These are phyloP conservation scores for Geranium incanum DNA, from an alignment of 441 rosid genomes.

Conservation along the genomic window DNA sequence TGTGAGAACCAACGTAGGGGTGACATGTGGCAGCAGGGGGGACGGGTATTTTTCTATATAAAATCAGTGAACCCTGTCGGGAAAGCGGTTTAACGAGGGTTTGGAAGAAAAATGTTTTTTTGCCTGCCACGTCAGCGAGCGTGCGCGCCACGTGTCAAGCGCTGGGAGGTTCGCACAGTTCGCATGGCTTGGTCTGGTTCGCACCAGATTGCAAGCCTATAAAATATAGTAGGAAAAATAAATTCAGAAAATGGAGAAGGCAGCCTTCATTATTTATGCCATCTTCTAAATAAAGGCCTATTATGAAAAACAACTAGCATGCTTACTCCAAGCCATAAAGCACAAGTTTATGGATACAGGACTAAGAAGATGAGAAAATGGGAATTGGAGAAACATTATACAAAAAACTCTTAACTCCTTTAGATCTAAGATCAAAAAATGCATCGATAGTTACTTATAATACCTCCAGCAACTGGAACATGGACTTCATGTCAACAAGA, in stretches of 20 bases:
- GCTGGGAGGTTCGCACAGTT: too few relatives aligned
- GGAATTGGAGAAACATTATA: not conserved
- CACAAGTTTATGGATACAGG: not conserved
- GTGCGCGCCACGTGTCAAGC: too few relatives aligned
- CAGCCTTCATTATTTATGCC: not conserved
- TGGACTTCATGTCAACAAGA: slow-evolving; percentile 81
- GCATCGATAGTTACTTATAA: slow-evolving; percentile 12
- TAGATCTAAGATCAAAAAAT: slow-evolving; percentile 13
- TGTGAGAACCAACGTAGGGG: too few relatives aligned
- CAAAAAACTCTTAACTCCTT: not conserved
- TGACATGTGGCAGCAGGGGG: too few relatives aligned
- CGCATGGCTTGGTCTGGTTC: too few relatives aligned
- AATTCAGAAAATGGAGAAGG: not conserved
- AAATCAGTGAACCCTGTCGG: too few relatives aligned
- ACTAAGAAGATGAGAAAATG: not conserved
- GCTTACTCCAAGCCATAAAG: not conserved
- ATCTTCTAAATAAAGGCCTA: not conserved
- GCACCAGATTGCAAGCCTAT: too few relatives aligned
- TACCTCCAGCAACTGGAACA: slow-evolving; percentile 95
- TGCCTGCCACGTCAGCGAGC: too few relatives aligned
- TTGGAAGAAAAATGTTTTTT: too few relatives aligned
- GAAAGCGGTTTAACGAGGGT: too few relatives aligned
- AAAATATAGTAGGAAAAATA: not conserved
- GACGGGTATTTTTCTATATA: too few relatives aligned
- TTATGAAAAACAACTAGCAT: not conserved